These are phyloP conservation scores for Cunninghamia lanceolata DNA, from an alignment of 75 land plant species.

Conservation along the genomic window DNA sequence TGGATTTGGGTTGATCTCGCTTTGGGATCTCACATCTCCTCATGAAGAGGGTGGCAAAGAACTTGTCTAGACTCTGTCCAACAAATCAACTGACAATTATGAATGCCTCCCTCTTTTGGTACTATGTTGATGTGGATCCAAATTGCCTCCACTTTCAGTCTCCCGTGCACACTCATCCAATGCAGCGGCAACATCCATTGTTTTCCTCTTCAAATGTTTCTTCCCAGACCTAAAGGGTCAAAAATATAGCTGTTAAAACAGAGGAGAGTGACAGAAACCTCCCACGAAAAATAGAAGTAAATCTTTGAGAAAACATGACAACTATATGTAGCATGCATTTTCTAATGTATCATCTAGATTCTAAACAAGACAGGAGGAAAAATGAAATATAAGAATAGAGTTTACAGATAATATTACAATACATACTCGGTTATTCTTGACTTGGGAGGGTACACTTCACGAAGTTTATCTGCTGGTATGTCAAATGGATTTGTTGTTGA, in stretches of 20 bases:
- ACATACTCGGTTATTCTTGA: conserved; percentile 12
- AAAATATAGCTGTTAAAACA: not conserved
- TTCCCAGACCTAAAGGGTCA: conserved; percentile 2
- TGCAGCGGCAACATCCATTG: conserved; percentile 9
- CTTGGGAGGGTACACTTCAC: conserved; percentile 4
- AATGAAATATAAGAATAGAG: not conserved
- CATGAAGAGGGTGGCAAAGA: not conserved
- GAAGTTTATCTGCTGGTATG: conserved; percentile 8
- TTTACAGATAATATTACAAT: not conserved
- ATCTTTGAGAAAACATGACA: not conserved
- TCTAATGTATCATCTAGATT: not conserved
- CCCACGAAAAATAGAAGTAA: not conserved
- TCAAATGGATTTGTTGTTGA: conserved; percentile 1
- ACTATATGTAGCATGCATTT: not conserved
- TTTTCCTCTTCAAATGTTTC: conserved; percentile 11
- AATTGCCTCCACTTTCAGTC: not conserved
- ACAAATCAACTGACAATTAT: not conserved
- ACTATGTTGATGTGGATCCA: not conserved
- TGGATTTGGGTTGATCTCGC: too few species aligned
- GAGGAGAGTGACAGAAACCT: not conserved
- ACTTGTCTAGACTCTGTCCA: not conserved
- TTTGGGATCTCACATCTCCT: not conserved
- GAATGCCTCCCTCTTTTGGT: not conserved
- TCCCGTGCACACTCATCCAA: conserved; percentile 10
- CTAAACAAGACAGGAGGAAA: not conserved